Conservation (phyloP, 257 asterid genomes). For the Buddleja alternifolia region DNA sequence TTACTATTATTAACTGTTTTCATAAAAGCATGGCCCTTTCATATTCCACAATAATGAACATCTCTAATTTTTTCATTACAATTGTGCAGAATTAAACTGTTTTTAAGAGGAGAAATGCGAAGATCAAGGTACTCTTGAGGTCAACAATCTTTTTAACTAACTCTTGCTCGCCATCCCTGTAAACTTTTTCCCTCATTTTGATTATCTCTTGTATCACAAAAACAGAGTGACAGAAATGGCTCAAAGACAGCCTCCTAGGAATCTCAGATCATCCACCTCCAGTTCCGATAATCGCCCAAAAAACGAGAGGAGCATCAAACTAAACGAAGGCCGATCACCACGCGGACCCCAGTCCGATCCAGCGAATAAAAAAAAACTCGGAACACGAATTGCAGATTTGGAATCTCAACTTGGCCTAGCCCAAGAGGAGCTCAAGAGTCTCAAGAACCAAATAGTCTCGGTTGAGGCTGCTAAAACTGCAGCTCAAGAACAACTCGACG, state of each 20-base stretch:
- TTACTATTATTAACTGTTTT: too few species aligned
- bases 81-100: too few species aligned
- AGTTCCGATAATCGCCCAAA: constrained; percentile 35
- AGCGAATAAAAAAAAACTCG: constrained; percentile 70
- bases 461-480: constrained; percentile 69
- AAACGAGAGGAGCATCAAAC: constrained; percentile 64
- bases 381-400: constrained; percentile 82
- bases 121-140: constrained; percentile 34
- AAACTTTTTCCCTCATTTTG: neutral
- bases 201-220: neutral
- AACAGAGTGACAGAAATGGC: constrained; percentile 31
- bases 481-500: constrained; percentile 62
- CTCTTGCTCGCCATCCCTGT: neutral
- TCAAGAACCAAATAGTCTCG: constrained; percentile 67
- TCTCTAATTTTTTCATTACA: too few species aligned
- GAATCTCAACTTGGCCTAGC: constrained; percentile 95
- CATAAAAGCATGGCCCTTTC: too few species aligned
- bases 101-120: constrained; percentile 25
- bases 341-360: constrained; percentile 58
- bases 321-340: constrained; percentile 59
- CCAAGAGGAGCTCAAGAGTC: constrained; percentile 71
- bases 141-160: constrained; percentile 10
- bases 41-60: too few species aligned
- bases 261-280: constrained; percentile 32
- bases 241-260: constrained; percentile 33